Base-by-base conservation (phyloP, 169 alveolate genomes). In the Cryptosporidium viatorum region DNA sequence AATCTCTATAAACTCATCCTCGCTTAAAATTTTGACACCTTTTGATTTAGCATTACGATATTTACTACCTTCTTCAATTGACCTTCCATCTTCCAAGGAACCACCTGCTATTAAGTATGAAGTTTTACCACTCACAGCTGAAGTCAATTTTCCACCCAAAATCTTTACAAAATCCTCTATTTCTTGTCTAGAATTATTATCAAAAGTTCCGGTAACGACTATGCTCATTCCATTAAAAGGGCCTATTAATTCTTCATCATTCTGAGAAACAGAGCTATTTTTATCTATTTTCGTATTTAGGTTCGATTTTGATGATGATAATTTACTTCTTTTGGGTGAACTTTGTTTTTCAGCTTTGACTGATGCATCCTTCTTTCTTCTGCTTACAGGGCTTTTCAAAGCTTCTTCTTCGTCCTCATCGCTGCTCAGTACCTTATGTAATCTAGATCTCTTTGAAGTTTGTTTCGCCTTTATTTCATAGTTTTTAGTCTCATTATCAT, bases 11-110 rank as follows among this genome's bases (percentile, higher is more conserved):
- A 95, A 93, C 69, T 96, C 94, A 60, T 91, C 93, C 52, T 96
- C 98, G 51, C 87, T 92, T 39, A 95, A 48, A 41, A 96, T 93
- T 65, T 92, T 62, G 43, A 67, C 59, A 70, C 95, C 93, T 33
- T 87, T 74, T 84, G 95, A 74, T 45, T 55, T 70, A 21, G 98
- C 98, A 85, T 93, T 93, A 69, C 92, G 92, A 89, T 96, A 97
- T 92, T 98, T 98, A 21, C 91, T 85, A 4, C 99, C 99, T 60
- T 94, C 93, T 29, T 86, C 91, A 70, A 84, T 95, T 35, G 92
- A 92, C 60, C 99, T 92, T n/a, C 99, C 99, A 92, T 98, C 99
- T 87, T 98, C 99, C 48, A 98, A 92, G 55, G 91, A 91, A 31
- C 93, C 94, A 0, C 99, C 99, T 73, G 94, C 96, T 10, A 98